Conservation (phyloP, 208 protist genomes). For the Leishmania guyanensis region DNA sequence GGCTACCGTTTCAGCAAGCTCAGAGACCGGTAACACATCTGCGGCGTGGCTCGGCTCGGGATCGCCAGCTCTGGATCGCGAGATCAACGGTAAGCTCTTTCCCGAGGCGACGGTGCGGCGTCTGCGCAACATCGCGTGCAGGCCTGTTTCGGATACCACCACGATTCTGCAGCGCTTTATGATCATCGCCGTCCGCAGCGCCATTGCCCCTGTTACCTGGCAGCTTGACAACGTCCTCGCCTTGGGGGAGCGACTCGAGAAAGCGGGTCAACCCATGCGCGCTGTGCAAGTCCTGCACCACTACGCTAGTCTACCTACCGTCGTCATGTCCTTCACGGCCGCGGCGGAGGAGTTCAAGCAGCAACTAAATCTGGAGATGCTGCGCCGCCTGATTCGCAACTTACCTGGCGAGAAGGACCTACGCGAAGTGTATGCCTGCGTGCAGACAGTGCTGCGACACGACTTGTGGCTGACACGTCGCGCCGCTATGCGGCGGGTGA, state of each 20-base stretch:
- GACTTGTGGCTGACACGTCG: slow-evolving; percentile 35
- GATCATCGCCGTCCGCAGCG: slow-evolving; percentile 71
- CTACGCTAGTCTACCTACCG: slow-evolving; percentile 37
- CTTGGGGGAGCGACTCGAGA: slow-evolving; percentile 70
- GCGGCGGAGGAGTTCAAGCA: slow-evolving; percentile 44
- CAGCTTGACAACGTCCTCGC: slow-evolving; percentile 79
- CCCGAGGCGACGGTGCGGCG: slow-evolving; percentile 58
- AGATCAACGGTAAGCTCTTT: slow-evolving; percentile 38
- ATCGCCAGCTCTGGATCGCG: slow-evolving; percentile 17
- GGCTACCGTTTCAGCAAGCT: not conserved
- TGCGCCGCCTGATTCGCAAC: slow-evolving; percentile 66
- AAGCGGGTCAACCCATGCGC: slow-evolving; percentile 69
- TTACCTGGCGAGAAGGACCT: slow-evolving; percentile 40
- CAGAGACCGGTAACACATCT: not conserved
- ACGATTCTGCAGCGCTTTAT: slow-evolving; percentile 73
- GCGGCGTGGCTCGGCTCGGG: slow-evolving; percentile 9
- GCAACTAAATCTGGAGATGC: slow-evolving; percentile 64
- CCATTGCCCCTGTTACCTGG: slow-evolving; percentile 70
- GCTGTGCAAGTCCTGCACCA: slow-evolving; percentile 53
- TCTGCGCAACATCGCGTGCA: slow-evolving; percentile 73
- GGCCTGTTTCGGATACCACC: slow-evolving; percentile 53
- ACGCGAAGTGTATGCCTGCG: slow-evolving; percentile 43
- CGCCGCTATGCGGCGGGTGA: slow-evolving; percentile 1
- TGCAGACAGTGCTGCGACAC: slow-evolving; percentile 44
- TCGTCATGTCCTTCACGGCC: slow-evolving; percentile 17